phyloP scores from a whole-genome alignment of 2,329 filamentous ascomycete species.

The Cladobotryum mycophilum region DNA sequence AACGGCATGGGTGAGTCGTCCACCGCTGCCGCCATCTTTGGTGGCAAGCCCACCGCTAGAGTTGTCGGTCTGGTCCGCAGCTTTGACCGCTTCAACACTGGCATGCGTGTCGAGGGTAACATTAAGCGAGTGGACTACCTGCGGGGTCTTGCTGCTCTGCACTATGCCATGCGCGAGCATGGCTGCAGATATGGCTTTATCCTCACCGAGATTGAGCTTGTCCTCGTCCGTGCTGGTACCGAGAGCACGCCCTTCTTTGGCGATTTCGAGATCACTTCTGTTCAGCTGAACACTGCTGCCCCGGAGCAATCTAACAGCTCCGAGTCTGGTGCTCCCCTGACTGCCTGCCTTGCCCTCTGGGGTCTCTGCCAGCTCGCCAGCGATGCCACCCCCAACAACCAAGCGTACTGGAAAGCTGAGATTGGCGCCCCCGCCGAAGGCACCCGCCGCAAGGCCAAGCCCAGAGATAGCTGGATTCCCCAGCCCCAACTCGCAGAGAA shows the following conservation, averaged over 20 bases:
- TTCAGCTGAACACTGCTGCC: conserved; percentile 46
- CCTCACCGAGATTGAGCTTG: conserved; percentile 90
- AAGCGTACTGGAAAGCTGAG: conserved; percentile 60
- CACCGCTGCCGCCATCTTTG: conserved; percentile 48
- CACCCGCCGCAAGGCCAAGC: conserved; percentile 61
- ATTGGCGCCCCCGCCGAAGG: conserved; percentile 70
- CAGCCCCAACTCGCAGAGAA: conserved; percentile 67
- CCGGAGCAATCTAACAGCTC: conserved; percentile 21
- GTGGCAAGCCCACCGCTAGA: conserved; percentile 46
- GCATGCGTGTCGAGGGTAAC: conserved; percentile 81
- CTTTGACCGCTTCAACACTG: conserved; percentile 92
- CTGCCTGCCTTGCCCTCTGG: conserved; percentile 69
- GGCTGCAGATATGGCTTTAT: conserved; percentile 93
- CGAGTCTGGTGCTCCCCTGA: conserved; percentile 43
- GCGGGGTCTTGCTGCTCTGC: conserved; percentile 75
- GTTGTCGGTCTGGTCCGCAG: conserved; percentile 82
- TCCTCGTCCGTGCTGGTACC: conserved; percentile 76
- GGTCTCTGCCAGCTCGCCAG: conserved; percentile 67
- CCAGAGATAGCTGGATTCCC: conserved; percentile 72
- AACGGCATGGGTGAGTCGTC: conserved; percentile 51
- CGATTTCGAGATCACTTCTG: conserved; percentile 68
- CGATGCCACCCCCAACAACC: conserved; percentile 47
- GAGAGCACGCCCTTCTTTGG: conserved; percentile 75
- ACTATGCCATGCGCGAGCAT: conserved; percentile 90
- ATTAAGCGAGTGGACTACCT: conserved; percentile 86